A percentile compares a stretch with the other conserved stretches of the same genome.
Evolutionary conservation across 1,284 basidiomycete species (phyloP).

Genomic region (Ustilago loliicola): DNA sequence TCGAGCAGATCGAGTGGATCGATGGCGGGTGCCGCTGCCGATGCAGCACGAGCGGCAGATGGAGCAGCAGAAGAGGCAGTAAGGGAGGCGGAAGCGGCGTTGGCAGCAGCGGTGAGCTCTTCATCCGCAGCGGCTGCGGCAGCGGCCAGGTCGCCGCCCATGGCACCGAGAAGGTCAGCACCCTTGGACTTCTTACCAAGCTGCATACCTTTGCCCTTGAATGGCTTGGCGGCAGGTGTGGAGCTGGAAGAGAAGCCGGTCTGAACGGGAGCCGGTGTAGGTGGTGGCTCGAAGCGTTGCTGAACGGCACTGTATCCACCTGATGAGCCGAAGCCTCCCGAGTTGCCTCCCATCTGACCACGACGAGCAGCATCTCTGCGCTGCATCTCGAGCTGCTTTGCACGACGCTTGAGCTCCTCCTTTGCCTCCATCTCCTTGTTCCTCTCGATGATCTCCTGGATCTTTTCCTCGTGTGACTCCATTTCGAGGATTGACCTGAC

Average conservation of each 20-base stretch:
- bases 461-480: constrained; percentile 99
- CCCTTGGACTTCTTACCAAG: constrained; percentile 94
- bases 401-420: constrained; percentile 97
- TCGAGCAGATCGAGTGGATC: constrained; percentile 74
- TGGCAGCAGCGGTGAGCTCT: constrained; percentile 71
- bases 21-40: constrained; percentile 71
- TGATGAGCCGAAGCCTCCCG: constrained; percentile 49
- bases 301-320: constrained; percentile 41
- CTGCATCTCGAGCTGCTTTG: constrained; percentile 98
- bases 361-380: constrained; percentile 75
- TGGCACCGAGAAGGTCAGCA: constrained; percentile 85
- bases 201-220: constrained; percentile 98
- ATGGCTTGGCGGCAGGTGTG: constrained; percentile 75
- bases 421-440: constrained; percentile 99
- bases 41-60: constrained; percentile 56
- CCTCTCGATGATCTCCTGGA: constrained; percentile 97
- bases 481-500: constrained; percentile 94
- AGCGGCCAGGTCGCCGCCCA: constrained; percentile 74
- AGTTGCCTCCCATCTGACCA: constrained; percentile 50
- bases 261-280: constrained; percentile 58
- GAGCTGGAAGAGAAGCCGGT: constrained; percentile 52
- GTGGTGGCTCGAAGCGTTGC: constrained; percentile 59
- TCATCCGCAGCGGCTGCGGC: constrained; percentile 71
- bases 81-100: constrained; percentile 70
- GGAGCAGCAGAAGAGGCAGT: constrained; percentile 33